Percentiles rank a stretch among this genome's conserved stretches.
phyloP scores from a whole-genome alignment of 2,329 filamentous ascomycete species.

The Paramyrothecium roridum region DNA sequence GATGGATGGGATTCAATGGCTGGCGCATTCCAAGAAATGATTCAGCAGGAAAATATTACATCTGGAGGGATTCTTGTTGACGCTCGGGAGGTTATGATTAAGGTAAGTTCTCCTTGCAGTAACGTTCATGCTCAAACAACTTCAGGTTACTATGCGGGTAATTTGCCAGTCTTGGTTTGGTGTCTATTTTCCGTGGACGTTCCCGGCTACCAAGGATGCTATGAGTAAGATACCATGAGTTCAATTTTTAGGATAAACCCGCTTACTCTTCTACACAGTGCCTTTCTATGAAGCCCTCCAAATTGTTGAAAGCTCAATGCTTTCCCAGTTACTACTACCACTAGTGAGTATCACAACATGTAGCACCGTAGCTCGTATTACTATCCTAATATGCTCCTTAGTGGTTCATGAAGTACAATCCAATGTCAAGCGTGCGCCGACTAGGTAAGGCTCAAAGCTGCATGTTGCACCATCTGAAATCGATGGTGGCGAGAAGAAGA shows the following conservation, averaged over 20 bases:
- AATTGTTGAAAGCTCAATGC: not conserved
- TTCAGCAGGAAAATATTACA: not conserved
- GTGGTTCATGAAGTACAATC: not conserved
- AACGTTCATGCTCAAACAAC: not conserved
- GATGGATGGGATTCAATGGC: not conserved
- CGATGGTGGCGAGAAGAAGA: not conserved
- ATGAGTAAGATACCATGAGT: not conserved
- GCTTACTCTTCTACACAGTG: not conserved
- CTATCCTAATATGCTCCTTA: not conserved
- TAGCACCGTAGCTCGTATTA: not conserved
- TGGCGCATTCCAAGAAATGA: not conserved
- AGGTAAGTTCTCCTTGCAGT: not conserved
- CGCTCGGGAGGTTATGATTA: not conserved
- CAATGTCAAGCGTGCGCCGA: not conserved
- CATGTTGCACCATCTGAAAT: not conserved
- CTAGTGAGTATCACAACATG: not conserved
- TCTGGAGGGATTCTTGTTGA: not conserved
- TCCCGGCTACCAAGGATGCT: not conserved
- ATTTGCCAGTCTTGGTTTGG: not conserved
- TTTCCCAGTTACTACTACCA: not conserved
- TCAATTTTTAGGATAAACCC: not conserved
- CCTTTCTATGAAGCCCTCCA: not conserved
- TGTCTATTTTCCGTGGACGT: not conserved
- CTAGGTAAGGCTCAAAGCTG: not conserved
- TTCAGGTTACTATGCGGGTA: not conserved